phyloP scores from a whole-genome alignment of 108 stramenopile species.

The Nannochloropsis oceanica region DNA sequence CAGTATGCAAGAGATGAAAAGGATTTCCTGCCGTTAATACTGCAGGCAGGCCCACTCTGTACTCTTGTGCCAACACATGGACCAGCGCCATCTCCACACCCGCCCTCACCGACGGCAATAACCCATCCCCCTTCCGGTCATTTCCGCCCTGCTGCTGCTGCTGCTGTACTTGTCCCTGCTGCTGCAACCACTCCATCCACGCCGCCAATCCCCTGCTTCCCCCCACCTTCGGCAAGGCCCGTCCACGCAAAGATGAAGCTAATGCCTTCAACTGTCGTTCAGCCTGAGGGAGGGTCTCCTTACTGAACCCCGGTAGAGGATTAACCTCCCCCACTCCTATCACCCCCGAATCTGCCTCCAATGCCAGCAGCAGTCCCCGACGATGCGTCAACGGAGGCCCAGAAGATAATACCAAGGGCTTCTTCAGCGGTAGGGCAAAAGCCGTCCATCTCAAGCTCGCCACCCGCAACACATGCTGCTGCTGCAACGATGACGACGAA shows the following conservation, averaged over 20 bases:
- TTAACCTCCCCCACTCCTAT: constrained; percentile 17
- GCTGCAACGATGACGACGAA: neutral
- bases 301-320: constrained; percentile 15
- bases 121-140: neutral
- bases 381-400: neutral
- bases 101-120: constrained; percentile 17
- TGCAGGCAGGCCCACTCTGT: neutral
- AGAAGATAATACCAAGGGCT: neutral
- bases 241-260: neutral
- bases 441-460: neutral
- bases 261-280: neutral
- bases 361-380: neutral
- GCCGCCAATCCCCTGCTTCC: neutral
- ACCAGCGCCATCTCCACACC: constrained; percentile 28
- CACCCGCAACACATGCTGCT: neutral
- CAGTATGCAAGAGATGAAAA: neutral
- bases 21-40: neutral
- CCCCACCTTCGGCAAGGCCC: neutral
- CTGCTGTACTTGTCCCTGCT: neutral
- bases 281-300: constrained; percentile 1
- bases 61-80: neutral
- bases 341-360: neutral
- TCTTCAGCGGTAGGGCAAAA: neutral
- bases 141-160: neutral
- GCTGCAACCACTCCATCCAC: neutral